Percentiles rank a stretch among this genome's conserved stretches.
Conservation (phyloP, 2,329 filamentous ascomycete genomes). For the Lojkania enalia region DNA sequence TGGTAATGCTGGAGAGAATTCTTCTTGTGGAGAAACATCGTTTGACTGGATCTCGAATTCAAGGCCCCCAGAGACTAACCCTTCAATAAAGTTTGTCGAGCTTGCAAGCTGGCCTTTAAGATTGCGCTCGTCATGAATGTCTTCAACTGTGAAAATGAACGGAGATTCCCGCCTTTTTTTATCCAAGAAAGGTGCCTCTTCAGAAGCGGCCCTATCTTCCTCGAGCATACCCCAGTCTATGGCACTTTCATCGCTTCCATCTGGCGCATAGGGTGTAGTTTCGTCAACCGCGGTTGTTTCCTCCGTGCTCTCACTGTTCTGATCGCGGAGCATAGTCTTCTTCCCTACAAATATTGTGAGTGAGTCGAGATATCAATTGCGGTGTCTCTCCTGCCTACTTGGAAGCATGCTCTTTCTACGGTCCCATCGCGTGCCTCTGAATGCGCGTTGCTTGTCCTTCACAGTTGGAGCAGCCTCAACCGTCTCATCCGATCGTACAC, state of each 20-base stretch:
- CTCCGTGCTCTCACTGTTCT: not conserved
- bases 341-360: conserved; percentile 33
- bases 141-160: conserved; percentile 8
- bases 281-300: too few species aligned
- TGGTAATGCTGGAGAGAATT: too few species aligned
- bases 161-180: conserved; percentile 1
- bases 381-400: conserved; percentile 25
- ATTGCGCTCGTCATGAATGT: too few species aligned
- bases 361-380: not conserved
- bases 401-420: conserved; percentile 40
- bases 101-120: too few species aligned
- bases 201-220: not conserved
- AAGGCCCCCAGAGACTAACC: too few species aligned
- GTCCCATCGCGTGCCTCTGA: conserved; percentile 43
- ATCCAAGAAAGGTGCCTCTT: not conserved
- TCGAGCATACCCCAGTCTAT: not conserved
- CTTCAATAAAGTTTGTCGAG: too few species aligned
- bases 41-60: too few species aligned
- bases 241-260: not conserved
- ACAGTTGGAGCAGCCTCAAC: conserved; percentile 25
- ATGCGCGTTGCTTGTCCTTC: conserved; percentile 33
- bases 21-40: too few species aligned
- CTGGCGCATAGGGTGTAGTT: too few species aligned
- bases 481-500: conserved; percentile 40
- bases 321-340: too few species aligned